Percentiles rank a stretch among this genome's conserved stretches.
These are phyloP conservation scores for Vigna angularis DNA, from an alignment of 306 rosid genomes.

Conservation along the genomic window DNA sequence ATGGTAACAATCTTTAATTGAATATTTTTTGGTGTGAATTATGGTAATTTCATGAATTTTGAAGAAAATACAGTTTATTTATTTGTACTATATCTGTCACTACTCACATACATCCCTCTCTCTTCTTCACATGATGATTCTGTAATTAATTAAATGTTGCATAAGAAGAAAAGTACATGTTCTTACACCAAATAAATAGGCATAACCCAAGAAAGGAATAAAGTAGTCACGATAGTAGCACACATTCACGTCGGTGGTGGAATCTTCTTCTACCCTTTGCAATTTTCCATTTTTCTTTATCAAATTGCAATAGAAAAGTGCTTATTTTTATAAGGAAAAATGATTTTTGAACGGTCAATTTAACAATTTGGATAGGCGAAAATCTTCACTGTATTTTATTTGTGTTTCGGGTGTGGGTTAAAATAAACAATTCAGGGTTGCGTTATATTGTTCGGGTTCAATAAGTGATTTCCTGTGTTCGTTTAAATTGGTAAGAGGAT, in stretches of 20 bases:
- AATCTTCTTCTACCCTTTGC: constrained; percentile 40
- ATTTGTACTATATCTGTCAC: background rate
- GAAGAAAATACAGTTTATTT: background rate
- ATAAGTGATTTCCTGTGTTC: no score
- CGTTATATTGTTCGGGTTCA: no score
- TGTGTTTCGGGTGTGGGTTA: no score
- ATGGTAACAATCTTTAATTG: background rate
- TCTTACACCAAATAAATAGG: background rate
- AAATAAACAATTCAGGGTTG: no score
- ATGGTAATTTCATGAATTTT: background rate
- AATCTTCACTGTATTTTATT: background rate
- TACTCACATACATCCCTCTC: background rate
- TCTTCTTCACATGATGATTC: constrained; percentile 13
- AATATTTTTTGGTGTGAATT: background rate
- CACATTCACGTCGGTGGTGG: constrained; percentile 41
- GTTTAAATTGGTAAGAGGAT: no score
- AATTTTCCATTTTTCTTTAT: constrained; percentile 12
- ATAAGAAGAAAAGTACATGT: constrained; percentile 40
- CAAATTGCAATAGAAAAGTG: background rate
- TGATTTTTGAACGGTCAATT: background rate
- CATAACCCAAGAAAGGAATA: constrained; percentile 47
- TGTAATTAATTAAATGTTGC: background rate
- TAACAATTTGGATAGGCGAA: background rate
- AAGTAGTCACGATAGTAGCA: constrained; percentile 22
- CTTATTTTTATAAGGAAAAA: background rate